A percentile compares a stretch with the other conserved stretches of the same genome.
phyloP scores from a whole-genome alignment of 805 yeast species.

The Saccharomycopsis selenospora region DNA sequence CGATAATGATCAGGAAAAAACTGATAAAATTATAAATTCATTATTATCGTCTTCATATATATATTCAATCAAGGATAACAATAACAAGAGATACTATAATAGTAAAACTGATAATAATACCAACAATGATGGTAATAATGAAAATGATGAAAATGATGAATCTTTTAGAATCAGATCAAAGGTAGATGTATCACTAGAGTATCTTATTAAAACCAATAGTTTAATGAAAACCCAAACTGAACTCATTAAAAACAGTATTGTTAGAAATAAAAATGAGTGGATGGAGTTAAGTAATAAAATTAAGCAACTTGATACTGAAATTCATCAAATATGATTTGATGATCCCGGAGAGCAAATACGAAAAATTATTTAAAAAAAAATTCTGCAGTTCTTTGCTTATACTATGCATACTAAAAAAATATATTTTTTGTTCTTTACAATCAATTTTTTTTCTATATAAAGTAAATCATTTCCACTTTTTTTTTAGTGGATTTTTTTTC shows the following conservation, averaged over 20 bases:
- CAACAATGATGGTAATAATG: background rate
- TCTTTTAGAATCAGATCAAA: slow-evolving; percentile 4
- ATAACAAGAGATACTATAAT: background rate
- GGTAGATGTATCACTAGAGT: slow-evolving; percentile 12
- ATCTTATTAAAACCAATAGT: slow-evolving; percentile 8
- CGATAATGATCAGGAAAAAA: slow-evolving; percentile 7
- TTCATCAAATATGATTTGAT: too few relatives aligned
- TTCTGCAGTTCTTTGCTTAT: too few relatives aligned
- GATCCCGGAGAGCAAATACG: too few relatives aligned
- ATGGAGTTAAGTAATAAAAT: slow-evolving; percentile 8
- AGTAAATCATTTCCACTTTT: too few relatives aligned
- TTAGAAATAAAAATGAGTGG: slow-evolving; percentile 12
- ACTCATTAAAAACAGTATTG: background rate
- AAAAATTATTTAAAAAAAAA: too few relatives aligned
- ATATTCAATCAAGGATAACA: background rate
- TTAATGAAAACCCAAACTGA: slow-evolving; percentile 9
- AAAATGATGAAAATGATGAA: slow-evolving; percentile 3
- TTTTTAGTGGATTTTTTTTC: too few relatives aligned
- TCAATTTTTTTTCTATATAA: too few relatives aligned
- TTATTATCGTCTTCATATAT: background rate
- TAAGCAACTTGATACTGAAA: too few relatives aligned
- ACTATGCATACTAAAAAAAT: too few relatives aligned
- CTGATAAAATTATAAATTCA: slow-evolving; percentile 3
- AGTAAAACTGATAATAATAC: background rate
- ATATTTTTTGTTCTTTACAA: too few relatives aligned